These are phyloP conservation scores for Lentinula boryana DNA, from an alignment of 768 basidiomycete species.

Conservation along the genomic window DNA sequence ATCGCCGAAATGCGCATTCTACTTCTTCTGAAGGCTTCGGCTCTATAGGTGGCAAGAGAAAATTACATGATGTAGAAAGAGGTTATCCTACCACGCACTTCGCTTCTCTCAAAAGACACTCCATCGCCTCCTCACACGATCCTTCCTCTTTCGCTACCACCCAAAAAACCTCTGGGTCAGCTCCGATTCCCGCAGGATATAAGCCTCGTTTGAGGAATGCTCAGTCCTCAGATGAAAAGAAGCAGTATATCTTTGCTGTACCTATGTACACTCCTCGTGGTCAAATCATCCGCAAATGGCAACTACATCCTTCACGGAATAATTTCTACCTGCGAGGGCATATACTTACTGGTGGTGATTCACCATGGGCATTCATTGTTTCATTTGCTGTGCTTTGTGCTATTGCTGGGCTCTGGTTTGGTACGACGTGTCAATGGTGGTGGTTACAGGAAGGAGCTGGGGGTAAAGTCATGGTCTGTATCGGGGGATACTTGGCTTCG, in stretches of 20 bases:
- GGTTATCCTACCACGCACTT: constrained; percentile 11
- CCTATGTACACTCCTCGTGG: background rate
- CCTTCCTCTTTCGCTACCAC: constrained; percentile 14
- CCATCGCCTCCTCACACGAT: constrained; percentile 13
- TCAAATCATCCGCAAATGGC: constrained; percentile 44
- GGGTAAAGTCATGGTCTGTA: constrained; percentile 48
- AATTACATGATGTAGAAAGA: constrained; percentile 29
- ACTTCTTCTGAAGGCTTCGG: constrained; percentile 1
- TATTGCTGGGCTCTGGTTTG: constrained; percentile 80
- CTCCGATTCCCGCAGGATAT: constrained; percentile 1
- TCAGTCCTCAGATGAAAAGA: constrained; percentile 3
- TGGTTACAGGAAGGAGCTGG: constrained; percentile 73
- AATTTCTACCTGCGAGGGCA: constrained; percentile 68
- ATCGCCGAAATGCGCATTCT: background rate
- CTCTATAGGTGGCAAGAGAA: constrained; percentile 17
- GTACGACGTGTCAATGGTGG: constrained; percentile 84
- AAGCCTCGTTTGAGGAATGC: background rate
- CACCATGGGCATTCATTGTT: constrained; percentile 72
- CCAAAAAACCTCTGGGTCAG: background rate
- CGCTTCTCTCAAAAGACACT: constrained; percentile 16
- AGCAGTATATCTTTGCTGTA: constrained; percentile 26
- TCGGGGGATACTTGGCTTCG: constrained; percentile 45
- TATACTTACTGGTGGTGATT: constrained; percentile 81
- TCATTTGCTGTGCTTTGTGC: constrained; percentile 56
- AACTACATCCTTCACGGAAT: constrained; percentile 68